These are phyloP conservation scores for Lachancea sp. DNA, from an alignment of 805 yeast species.

Conservation along the genomic window DNA sequence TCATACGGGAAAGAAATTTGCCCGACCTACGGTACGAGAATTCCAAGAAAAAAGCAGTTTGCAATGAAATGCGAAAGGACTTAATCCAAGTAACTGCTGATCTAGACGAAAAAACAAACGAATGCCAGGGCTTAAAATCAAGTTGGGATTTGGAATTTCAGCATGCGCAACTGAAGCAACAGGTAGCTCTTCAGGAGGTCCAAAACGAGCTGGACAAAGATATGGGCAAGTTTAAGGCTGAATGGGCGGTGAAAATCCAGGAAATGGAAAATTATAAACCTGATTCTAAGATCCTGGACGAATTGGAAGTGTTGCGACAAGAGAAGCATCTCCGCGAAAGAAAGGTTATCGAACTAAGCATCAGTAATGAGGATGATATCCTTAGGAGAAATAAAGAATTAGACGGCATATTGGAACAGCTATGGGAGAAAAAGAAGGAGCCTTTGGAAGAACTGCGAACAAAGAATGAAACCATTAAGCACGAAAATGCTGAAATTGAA, in stretches of 20 bases:
- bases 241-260: conserved; percentile 21
- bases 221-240: conserved; percentile 13
- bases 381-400: conserved; percentile 12
- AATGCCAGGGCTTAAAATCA: conserved; percentile 14
- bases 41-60: conserved; percentile 18
- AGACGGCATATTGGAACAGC: conserved; percentile 19
- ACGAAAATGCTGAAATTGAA: conserved; percentile 11
- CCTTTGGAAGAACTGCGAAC: conserved; percentile 23
- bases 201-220: conserved; percentile 21
- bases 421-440: conserved; percentile 17
- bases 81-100: conserved; percentile 15
- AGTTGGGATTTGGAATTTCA: conserved; percentile 19
- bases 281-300: conserved; percentile 26
- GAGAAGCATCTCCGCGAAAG: conserved; percentile 20
- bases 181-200: conserved; percentile 20
- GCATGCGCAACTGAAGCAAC: conserved; percentile 20
- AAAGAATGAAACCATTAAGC: conserved; percentile 15
- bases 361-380: conserved; percentile 13
- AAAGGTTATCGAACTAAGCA: conserved; percentile 12
- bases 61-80: conserved; percentile 21
- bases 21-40: conserved; percentile 25
- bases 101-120: conserved; percentile 17
- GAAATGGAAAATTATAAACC: conserved; percentile 28
- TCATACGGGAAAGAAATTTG: conserved; percentile 16
- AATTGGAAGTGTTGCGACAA: conserved; percentile 23